A percentile compares a stretch with the other conserved stretches of the same genome.
These are phyloP conservation scores for Macrolepiota dolichaula DNA, from an alignment of 768 basidiomycete genomes.

Conservation along the genomic window DNA sequence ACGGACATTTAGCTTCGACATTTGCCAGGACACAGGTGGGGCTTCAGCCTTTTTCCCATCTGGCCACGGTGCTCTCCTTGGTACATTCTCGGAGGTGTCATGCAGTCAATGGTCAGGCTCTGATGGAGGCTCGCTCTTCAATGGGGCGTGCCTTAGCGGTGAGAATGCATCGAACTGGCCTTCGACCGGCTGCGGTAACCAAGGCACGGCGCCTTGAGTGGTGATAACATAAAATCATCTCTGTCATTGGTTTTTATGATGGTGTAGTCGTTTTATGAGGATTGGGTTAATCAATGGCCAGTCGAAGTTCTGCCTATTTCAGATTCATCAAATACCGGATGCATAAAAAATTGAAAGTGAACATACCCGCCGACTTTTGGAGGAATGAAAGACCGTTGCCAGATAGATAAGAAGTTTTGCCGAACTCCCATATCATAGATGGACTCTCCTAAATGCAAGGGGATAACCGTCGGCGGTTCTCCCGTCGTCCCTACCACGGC, in stretches of 20 bases:
- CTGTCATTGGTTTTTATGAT: conserved; percentile 9
- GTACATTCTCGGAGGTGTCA: conserved; percentile 50
- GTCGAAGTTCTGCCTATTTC: conserved; percentile 20
- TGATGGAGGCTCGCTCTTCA: conserved; percentile 43
- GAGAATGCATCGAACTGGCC: conserved; percentile 52
- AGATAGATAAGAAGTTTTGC: conserved; percentile 25
- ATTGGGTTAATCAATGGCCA: conserved; percentile 38
- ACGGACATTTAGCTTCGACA: conserved; percentile 44
- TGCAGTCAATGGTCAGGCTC: conserved; percentile 57
- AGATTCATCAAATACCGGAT: neutral
- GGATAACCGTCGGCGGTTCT: conserved; percentile 8
- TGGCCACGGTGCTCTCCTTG: conserved; percentile 51
- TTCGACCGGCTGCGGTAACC: conserved; percentile 46
- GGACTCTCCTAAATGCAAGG: conserved; percentile 24
- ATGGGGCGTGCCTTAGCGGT: conserved; percentile 48
- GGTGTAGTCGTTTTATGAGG: conserved; percentile 25
- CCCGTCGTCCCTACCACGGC: neutral
- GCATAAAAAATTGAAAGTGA: conserved; percentile 1
- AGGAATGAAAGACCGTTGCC: conserved; percentile 20
- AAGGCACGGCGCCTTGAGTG: conserved; percentile 34
- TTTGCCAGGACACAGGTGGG: conserved; percentile 58
- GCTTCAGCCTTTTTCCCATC: conserved; percentile 51
- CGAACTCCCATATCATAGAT: conserved; percentile 35
- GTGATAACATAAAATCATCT: neutral
- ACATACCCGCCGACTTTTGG: conserved; percentile 11